A percentile compares a stretch with the other conserved stretches of the same genome.
These are phyloP conservation scores for Fusarium sp. DNA, from an alignment of 2,329 filamentous ascomycete genomes.

Conservation along the genomic window DNA sequence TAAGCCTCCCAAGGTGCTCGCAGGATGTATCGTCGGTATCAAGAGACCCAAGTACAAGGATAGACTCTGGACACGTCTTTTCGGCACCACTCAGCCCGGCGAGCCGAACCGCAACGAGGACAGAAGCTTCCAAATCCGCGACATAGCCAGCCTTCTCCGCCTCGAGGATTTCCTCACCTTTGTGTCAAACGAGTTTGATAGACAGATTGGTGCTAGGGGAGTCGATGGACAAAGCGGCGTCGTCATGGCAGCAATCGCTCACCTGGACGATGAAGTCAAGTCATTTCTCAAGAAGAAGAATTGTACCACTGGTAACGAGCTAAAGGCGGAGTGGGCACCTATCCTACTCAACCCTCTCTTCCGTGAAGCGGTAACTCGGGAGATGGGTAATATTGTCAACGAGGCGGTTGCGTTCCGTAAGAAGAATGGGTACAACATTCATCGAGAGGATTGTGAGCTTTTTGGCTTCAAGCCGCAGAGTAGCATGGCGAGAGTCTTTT, in stretches of 20 bases:
- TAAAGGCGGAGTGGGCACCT: conserved; percentile 12
- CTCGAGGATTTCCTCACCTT: conserved; percentile 25
- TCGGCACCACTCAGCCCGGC: background rate
- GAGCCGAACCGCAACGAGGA: background rate
- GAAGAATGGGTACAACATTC: background rate
- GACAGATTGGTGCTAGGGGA: background rate
- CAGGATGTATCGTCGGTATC: conserved; percentile 14
- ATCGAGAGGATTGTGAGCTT: conserved; percentile 17
- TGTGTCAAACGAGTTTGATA: conserved; percentile 9
- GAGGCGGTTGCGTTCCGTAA: conserved; percentile 6
- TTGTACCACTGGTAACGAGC: background rate
- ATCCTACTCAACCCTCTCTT: conserved; percentile 1
- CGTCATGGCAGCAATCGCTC: background rate
- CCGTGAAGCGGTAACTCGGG: background rate
- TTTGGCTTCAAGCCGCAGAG: background rate
- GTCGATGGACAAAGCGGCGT: background rate
- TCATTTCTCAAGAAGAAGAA: background rate
- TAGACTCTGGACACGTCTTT: conserved; percentile 23
- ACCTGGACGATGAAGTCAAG: conserved; percentile 22
- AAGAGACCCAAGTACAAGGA: conserved; percentile 23
- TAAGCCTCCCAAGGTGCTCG: conserved; percentile 8
- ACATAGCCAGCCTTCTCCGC: conserved; percentile 25
- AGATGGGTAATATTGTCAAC: conserved; percentile 6
- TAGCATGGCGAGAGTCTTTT: background rate
- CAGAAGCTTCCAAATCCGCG: conserved; percentile 1